These are phyloP conservation scores for Amanita subjunquillea DNA, from an alignment of 768 basidiomycete genomes.

Conservation along the genomic window DNA sequence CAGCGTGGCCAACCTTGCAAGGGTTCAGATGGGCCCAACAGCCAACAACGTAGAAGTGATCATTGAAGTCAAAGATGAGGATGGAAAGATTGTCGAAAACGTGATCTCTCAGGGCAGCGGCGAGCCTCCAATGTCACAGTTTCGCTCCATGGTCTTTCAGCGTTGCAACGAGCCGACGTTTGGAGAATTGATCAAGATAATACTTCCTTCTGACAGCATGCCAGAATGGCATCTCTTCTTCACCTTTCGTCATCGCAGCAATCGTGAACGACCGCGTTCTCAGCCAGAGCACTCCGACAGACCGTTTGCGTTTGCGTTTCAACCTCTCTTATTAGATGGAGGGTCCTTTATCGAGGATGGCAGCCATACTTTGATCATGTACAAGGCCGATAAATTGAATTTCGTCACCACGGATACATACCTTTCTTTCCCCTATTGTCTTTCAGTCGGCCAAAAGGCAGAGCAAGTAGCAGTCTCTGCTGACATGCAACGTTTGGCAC, in stretches of 20 bases:
- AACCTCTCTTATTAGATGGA: conserved; percentile 73
- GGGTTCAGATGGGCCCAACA: conserved; percentile 41
- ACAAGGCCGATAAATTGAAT: conserved; percentile 64
- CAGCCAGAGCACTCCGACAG: conserved; percentile 41
- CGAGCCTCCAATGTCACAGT: conserved; percentile 70
- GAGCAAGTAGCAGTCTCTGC: conserved; percentile 50
- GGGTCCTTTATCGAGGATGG: conserved; percentile 84
- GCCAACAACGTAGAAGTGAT: conserved; percentile 79
- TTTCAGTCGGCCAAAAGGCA: conserved; percentile 41
- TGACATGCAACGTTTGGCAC: conserved; percentile 54
- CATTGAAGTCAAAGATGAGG: conserved; percentile 72
- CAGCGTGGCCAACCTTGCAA: conserved; percentile 53
- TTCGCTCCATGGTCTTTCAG: conserved; percentile 86
- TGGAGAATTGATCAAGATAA: conserved; percentile 87
- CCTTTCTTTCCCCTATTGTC: conserved; percentile 55
- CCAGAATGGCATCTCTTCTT: conserved; percentile 90
- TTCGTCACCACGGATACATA: conserved; percentile 63
- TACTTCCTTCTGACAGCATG: conserved; percentile 55
- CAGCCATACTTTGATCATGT: conserved; percentile 75
- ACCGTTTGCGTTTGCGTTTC: conserved; percentile 88
- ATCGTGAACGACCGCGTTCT: conserved; percentile 30
- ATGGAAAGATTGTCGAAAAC: conserved; percentile 58
- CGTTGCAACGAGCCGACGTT: conserved; percentile 85
- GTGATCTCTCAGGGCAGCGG: conserved; percentile 79
- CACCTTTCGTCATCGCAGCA: conserved; percentile 73